A percentile compares a stretch with the other conserved stretches of the same genome.
Conservation (phyloP, 768 basidiomycete genomes). For the Amanita muscaria region DNA sequence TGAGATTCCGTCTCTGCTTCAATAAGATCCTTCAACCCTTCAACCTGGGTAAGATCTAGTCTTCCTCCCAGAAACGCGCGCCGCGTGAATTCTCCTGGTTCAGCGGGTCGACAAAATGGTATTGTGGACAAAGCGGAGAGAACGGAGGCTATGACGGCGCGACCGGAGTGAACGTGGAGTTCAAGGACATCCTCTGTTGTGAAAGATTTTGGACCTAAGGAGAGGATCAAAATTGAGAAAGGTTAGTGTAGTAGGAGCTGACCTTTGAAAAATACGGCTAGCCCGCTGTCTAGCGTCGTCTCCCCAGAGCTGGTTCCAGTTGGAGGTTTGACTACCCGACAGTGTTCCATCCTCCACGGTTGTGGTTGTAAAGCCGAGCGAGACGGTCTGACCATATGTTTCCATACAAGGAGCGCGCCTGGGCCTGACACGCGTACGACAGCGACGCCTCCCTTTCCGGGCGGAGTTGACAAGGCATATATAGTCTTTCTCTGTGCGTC, state of each 20-base stretch:
- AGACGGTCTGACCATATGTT: constrained; percentile 38
- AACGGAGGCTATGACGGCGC: constrained; percentile 68
- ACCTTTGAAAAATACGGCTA: constrained; percentile 81
- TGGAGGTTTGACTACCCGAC: constrained; percentile 56
- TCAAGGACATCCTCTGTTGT: constrained; percentile 80
- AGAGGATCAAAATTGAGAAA: neutral
- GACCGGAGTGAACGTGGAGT: constrained; percentile 80
- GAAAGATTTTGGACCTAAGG: constrained; percentile 66
- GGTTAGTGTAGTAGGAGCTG: constrained; percentile 9
- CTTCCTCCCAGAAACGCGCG: constrained; percentile 76
- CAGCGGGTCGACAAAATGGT: constrained; percentile 65
- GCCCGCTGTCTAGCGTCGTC: constrained; percentile 67
- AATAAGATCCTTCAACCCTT: constrained; percentile 80
- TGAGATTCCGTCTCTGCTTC: constrained; percentile 85
- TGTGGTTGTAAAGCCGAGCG: constrained; percentile 5
- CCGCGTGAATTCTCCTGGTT: constrained; percentile 83
- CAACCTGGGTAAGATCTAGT: constrained; percentile 82
- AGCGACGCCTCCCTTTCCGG: constrained; percentile 78
- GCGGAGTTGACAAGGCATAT: constrained; percentile 81
- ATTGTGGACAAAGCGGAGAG: constrained; percentile 53
- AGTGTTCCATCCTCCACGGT: constrained; percentile 65
- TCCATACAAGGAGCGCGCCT: constrained; percentile 55
- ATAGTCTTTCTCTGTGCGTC: constrained; percentile 66
- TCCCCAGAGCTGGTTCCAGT: constrained; percentile 17
- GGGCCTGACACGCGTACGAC: constrained; percentile 81